Base-by-base conservation (phyloP, 176 grass and related monocot genomes). In the Triticum dicoccoides region DNA sequence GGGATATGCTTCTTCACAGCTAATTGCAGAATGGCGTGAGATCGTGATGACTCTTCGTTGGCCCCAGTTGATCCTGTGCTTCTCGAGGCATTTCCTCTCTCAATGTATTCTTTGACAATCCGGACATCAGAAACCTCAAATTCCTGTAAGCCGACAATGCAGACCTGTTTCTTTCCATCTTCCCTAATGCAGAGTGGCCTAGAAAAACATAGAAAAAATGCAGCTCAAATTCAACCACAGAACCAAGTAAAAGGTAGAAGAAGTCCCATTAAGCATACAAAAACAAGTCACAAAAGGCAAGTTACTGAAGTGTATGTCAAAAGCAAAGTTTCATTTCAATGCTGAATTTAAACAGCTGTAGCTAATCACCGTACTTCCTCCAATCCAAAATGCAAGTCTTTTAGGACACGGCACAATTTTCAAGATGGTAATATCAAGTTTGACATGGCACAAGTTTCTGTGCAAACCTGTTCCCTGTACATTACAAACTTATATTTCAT, bases 31-130 rank as follows among this genome's bases (percentile, higher is more conserved):
- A 99, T 99, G 77, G 97, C 94, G 80, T 99, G 97, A 4, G 93
- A 96, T 82, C 97, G 91, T 58, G 97, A 99, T 88, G 97, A 99
- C 82, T 99, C 97, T 85, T 99, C 97, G 84, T 99, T 99, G 4
- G 97, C 97, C 45, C 97, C 97, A 2, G 97, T 96, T 80, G 97
- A 94, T 11, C 97, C 97, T 56, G 97, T 99, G 85, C 97, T 99
- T 49, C 97, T 89, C 27, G 97, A 66, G 34, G 92, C 85, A 88
- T 99, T 99, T 76, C 94, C 97, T 87, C 90, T 96, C 86, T 99
- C 97, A 83, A 99, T 99, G 83, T 96, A 99, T 49, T 99, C 97
- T 80, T 91, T 99, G 25, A 99, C 97, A 72, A 99, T 86, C 72
- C 93, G 97, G 75, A 99, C 97, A 88, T 99, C 97, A 7, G 80